Percentiles rank a stretch among this genome's conserved stretches.
These are phyloP conservation scores for Herpetomonas samuelpessoai DNA, from an alignment of 208 protist genomes.

Conservation along the genomic window DNA sequence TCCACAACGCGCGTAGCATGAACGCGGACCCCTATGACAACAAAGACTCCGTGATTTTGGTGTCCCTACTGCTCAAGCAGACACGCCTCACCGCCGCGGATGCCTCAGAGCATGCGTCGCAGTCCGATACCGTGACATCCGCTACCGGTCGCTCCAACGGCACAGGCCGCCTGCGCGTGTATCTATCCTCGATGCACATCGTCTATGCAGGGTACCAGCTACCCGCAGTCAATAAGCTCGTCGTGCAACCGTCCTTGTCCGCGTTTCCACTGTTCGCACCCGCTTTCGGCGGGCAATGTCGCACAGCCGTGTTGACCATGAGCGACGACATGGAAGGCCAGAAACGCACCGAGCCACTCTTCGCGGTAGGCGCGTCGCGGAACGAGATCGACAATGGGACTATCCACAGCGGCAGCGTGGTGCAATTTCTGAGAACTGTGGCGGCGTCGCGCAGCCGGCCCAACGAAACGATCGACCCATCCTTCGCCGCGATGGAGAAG, in stretches of 20 bases:
- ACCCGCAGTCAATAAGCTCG: constrained; percentile 10
- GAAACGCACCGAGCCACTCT: constrained; percentile 10
- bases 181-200: constrained; percentile 38
- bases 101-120: not conserved
- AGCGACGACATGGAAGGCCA: constrained; percentile 12
- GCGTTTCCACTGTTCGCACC: constrained; percentile 28
- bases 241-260: constrained; percentile 7
- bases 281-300: constrained; percentile 29
- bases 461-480: constrained; percentile 11
- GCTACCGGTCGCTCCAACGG: not conserved
- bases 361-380: constrained; percentile 12
- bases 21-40: constrained; percentile 21
- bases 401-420: constrained; percentile 31
- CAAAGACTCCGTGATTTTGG: constrained; percentile 24
- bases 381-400: constrained; percentile 16
- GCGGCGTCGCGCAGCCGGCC: constrained; percentile 5
- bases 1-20: constrained; percentile 32
- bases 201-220: constrained; percentile 32
- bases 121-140: not conserved
- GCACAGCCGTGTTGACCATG: constrained; percentile 23
- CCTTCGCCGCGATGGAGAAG: constrained; percentile 10
- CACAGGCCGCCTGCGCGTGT: constrained; percentile 14
- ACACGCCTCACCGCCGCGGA: not conserved
- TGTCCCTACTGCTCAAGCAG: constrained; percentile 29
- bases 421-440: constrained; percentile 16